These are phyloP conservation scores for Echites panduratus DNA, from an alignment of 257 asterid species.

Conservation along the genomic window DNA sequence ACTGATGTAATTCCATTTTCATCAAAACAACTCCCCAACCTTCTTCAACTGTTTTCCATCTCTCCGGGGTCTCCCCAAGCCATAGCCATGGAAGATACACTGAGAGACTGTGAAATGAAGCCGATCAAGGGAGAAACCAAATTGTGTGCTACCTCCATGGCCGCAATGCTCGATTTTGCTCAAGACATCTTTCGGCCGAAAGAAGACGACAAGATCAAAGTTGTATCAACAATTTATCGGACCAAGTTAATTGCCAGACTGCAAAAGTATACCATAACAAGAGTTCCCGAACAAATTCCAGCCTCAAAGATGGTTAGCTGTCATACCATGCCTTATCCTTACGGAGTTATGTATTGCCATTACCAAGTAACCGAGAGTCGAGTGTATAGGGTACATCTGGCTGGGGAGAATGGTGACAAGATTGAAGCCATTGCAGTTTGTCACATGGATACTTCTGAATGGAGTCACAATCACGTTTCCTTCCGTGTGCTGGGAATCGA, in stretches of 20 bases:
- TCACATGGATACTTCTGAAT: too few relatives aligned
- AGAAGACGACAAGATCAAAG: slow-evolving; percentile 18
- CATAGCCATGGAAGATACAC: too few relatives aligned
- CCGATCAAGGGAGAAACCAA: slow-evolving; percentile 66
- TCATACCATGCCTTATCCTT: slow-evolving; percentile 72
- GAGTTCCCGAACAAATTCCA: slow-evolving; percentile 26
- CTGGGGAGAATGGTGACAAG: too few relatives aligned
- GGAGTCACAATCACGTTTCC: too few relatives aligned
- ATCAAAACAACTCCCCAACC: too few relatives aligned
- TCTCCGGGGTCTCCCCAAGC: too few relatives aligned
- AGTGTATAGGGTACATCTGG: too few relatives aligned
- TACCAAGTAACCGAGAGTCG: slow-evolving; percentile 44
- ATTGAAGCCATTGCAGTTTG: too few relatives aligned
- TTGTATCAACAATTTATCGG: slow-evolving; percentile 40
- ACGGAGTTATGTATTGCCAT: slow-evolving; percentile 64
- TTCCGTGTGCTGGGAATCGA: too few relatives aligned
- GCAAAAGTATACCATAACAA: slow-evolving; percentile 41
- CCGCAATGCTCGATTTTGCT: too few relatives aligned
- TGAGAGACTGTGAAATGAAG: slow-evolving; percentile 46
- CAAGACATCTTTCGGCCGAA: slow-evolving; percentile 34
- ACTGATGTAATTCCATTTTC: too few relatives aligned
- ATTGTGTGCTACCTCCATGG: slow-evolving; percentile 61
- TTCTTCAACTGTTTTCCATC: too few relatives aligned
- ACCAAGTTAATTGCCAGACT: slow-evolving; percentile 22
- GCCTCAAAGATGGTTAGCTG: slow-evolving; percentile 56